Percentiles rank a stretch among this genome's conserved stretches.
Evolutionary conservation across 75 land plant genomes (phyloP).

Genomic region (Selaginella moellendorffii): DNA sequence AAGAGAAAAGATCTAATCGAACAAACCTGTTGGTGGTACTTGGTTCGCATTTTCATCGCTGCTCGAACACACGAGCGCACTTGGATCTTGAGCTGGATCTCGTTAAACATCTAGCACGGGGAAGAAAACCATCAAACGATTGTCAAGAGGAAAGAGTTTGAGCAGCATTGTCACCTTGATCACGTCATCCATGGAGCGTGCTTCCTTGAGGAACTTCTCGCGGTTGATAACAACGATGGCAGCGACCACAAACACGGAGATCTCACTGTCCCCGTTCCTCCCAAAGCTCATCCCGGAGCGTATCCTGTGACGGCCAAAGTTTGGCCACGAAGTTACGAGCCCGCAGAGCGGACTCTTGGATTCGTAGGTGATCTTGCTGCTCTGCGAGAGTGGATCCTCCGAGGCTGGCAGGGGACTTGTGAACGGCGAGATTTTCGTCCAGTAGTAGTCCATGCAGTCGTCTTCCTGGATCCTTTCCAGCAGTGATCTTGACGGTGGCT

Average conservation of each 20-base stretch:
- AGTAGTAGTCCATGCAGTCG: neutral
- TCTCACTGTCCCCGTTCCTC: constrained; percentile 49
- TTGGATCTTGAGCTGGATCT: constrained; percentile 51
- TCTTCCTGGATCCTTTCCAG: constrained; percentile 4
- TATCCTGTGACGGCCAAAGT: constrained; percentile 17
- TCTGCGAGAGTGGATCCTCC: neutral
- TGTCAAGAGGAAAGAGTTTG: neutral
- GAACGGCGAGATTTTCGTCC: neutral
- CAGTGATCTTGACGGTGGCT: constrained; percentile 15
- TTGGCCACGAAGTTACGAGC: constrained; percentile 29
- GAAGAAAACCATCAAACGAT: neutral
- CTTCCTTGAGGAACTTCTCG: constrained; percentile 41
- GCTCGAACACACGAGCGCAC: constrained; percentile 50
- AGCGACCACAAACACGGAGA: constrained; percentile 79
- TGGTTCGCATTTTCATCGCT: constrained; percentile 66
- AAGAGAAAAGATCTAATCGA: neutral
- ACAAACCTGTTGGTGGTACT: constrained; percentile 44
- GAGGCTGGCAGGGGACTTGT: neutral
- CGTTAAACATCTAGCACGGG: constrained; percentile 74
- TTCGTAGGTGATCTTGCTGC: neutral
- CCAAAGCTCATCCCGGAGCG: constrained; percentile 14
- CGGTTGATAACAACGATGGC: constrained; percentile 63
- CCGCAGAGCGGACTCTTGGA: neutral
- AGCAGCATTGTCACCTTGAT: constrained; percentile 36
- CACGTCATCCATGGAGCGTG: constrained; percentile 71